Percentiles rank a stretch among this genome's conserved stretches.
These are phyloP conservation scores for Stephania japonica DNA, from an alignment of 164 flowering plant species.

Conservation along the genomic window DNA sequence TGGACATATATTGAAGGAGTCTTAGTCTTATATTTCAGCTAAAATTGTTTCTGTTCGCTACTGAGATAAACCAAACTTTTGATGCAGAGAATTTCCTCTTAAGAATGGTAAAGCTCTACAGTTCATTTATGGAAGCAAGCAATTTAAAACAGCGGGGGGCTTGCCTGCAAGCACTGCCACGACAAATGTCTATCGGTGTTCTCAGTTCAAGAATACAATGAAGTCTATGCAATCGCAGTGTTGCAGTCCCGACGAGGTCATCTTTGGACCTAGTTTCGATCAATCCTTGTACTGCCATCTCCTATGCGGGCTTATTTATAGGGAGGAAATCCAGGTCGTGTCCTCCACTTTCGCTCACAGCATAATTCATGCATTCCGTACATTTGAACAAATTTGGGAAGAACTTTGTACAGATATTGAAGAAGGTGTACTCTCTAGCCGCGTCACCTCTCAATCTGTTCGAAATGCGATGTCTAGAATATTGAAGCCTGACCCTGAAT, in stretches of 20 bases:
- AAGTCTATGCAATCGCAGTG: slow-evolving; percentile 44
- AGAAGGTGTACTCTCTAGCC: slow-evolving; percentile 44
- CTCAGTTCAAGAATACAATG: slow-evolving; percentile 54
- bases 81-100: slow-evolving; percentile 70
- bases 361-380: slow-evolving; percentile 67
- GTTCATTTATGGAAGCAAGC: slow-evolving; percentile 85
- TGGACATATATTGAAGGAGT: not conserved
- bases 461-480: slow-evolving; percentile 61
- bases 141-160: slow-evolving; percentile 69
- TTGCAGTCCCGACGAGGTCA: slow-evolving; percentile 93
- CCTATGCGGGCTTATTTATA: slow-evolving; percentile 63
- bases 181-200: slow-evolving; percentile 59
- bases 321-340: slow-evolving; percentile 62
- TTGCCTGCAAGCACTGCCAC: slow-evolving; percentile 73
- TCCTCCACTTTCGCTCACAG: slow-evolving; percentile 82
- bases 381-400: slow-evolving; percentile 78
- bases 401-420: slow-evolving; percentile 64
- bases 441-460: slow-evolving; percentile 55
- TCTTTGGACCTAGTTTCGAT: slow-evolving; percentile 75
- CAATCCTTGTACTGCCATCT: slow-evolving; percentile 90
- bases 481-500: slow-evolving; percentile 64
- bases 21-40: not conserved
- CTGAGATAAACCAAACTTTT: not conserved
- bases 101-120: slow-evolving; percentile 69
- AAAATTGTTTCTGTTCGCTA: not conserved